Evolutionary conservation across 441 rosid species (phyloP).

Genomic region (Bruguiera hainesii): DNA sequence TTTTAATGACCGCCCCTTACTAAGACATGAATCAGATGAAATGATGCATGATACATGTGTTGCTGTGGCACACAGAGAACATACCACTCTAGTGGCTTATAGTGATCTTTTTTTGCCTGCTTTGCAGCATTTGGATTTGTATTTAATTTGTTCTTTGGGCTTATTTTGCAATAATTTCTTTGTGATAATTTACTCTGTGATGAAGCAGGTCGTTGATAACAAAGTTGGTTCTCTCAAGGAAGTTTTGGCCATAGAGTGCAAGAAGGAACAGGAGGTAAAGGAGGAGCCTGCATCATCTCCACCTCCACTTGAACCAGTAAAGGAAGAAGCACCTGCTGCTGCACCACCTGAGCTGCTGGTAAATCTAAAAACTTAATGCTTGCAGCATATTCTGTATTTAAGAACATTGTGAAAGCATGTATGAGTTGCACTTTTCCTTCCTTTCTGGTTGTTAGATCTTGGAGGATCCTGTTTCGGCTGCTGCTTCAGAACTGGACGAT

Average conservation of each 20-base stretch:
- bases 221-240: constrained; percentile 71
- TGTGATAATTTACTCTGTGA: constrained; percentile 8
- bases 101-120: not conserved
- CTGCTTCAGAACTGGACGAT: constrained; percentile 67
- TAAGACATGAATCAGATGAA: not conserved
- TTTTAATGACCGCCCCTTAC: not conserved
- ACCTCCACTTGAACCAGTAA: constrained; percentile 61
- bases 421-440: not conserved
- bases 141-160: not conserved
- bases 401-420: not conserved
- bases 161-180: constrained; percentile 1
- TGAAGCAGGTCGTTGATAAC: constrained; percentile 40
- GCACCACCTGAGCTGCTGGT: constrained; percentile 90
- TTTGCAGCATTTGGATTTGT: not conserved
- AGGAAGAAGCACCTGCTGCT: constrained; percentile 54
- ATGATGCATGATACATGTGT: not conserved
- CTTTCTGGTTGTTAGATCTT: constrained; percentile 42
- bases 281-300: constrained; percentile 48
- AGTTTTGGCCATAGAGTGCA: constrained; percentile 72
- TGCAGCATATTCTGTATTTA: not conserved
- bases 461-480: constrained; percentile 64
- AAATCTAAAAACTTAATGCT: constrained; percentile 7
- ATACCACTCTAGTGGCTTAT: not conserved
- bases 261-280: constrained; percentile 41
- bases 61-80: not conserved